Percentiles rank a stretch among this genome's conserved stretches.
phyloP scores from a whole-genome alignment of 1,139 yeast genomes.

The Starmera stellimalicola region DNA sequence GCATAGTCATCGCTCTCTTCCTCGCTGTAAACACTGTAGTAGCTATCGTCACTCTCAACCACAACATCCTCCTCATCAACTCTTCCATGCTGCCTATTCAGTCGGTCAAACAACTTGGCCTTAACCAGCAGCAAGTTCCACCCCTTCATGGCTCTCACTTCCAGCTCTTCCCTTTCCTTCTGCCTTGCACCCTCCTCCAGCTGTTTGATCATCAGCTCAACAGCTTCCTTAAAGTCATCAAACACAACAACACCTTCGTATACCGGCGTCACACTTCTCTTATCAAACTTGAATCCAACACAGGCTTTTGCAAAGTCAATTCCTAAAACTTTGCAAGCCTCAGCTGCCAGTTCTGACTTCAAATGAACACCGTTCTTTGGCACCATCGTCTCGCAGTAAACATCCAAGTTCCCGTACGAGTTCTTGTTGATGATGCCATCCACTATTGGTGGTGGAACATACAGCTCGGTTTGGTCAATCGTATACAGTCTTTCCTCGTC shows the following conservation, averaged over 20 bases:
- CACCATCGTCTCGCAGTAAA: conserved; percentile 68
- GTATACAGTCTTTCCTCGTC: conserved; percentile 61
- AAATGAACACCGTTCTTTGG: conserved; percentile 74
- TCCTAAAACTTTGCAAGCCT: conserved; percentile 61
- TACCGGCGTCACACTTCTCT: conserved; percentile 48
- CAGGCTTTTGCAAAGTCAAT: conserved; percentile 86
- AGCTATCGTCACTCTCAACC: conserved; percentile 3
- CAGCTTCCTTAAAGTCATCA: conserved; percentile 54
- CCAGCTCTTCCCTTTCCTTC: conserved; percentile 34
- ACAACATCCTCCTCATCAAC: conserved; percentile 20
- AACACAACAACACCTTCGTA: conserved; percentile 76
- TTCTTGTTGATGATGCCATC: conserved; percentile 68
- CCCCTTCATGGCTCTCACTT: conserved; percentile 45
- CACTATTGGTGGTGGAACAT: conserved; percentile 48
- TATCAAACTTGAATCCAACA: conserved; percentile 69
- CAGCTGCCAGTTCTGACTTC: conserved; percentile 41
- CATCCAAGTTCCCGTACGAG: conserved; percentile 74
- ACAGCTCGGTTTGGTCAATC: conserved; percentile 65
- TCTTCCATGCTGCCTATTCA: conserved; percentile 59
- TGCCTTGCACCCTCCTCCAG: conserved; percentile 48
- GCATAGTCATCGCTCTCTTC: conserved; percentile 6
- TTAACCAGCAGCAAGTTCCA: conserved; percentile 74
- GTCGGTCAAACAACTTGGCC: conserved; percentile 58
- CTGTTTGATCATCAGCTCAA: conserved; percentile 45
- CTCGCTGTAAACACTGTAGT: conserved; percentile 2